Conservation (phyloP, 192 early-diverging fungal genomes). For the Dimargaris cristalligena region DNA sequence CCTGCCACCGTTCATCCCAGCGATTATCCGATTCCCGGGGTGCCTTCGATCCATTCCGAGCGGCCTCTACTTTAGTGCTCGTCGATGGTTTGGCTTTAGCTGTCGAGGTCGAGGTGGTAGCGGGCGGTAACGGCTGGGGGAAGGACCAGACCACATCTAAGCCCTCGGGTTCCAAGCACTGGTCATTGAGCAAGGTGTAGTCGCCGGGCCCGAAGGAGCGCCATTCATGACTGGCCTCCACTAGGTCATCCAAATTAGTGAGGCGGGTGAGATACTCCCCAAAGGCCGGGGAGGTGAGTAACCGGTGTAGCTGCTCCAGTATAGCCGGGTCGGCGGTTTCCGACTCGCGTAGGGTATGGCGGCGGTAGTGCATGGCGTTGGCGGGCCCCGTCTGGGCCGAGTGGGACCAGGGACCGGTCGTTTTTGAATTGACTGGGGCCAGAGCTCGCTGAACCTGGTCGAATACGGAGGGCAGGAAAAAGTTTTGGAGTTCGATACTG, state of each 20-base stretch:
- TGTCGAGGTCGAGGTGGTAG: neutral
- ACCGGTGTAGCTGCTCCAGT: neutral
- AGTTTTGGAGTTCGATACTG: conserved; percentile 23
- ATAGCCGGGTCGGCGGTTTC: neutral
- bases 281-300: conserved; percentile 19
- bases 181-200: conserved; percentile 44
- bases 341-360: neutral
- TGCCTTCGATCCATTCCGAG: neutral
- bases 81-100: too few relatives aligned
- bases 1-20: conserved; percentile 35
- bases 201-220: conserved; percentile 34
- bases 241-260: conserved; percentile 15
- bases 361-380: conserved; percentile 14
- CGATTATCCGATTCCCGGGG: conserved; percentile 23
- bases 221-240: conserved; percentile 15
- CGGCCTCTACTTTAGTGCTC: neutral
- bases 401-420: neutral
- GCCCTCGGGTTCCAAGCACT: conserved; percentile 31
- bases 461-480: conserved; percentile 21
- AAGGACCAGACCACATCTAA: conserved; percentile 30
- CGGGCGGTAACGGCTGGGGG: conserved; percentile 2
- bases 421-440: too few relatives aligned
- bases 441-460: conserved; percentile 17
- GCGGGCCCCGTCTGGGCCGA: neutral
- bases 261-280: conserved; percentile 13